Evolutionary conservation across 371 early-diverging fungal genomes (phyloP).

Genomic region (Mucor indicus): DNA sequence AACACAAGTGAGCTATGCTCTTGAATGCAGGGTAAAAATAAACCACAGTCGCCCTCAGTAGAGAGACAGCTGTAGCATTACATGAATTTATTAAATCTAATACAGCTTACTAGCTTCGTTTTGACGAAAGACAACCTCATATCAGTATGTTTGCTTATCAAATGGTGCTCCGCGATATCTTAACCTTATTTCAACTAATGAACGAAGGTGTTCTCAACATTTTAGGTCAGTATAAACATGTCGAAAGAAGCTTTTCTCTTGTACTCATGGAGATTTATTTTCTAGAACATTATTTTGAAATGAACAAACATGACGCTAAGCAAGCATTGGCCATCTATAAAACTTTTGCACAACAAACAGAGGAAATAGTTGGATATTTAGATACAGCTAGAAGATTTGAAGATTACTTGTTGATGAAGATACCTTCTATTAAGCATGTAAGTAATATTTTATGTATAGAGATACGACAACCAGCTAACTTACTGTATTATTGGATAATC

Average conservation of each 20-base stretch:
- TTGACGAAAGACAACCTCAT: slow-evolving; percentile 82
- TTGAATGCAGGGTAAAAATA: slow-evolving; percentile 83
- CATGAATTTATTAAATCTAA: too few relatives aligned
- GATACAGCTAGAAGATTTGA: slow-evolving; percentile 72
- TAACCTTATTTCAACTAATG: slow-evolving; percentile 82
- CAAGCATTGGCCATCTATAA: slow-evolving; percentile 83
- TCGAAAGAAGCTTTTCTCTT: too few relatives aligned
- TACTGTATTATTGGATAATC: too few relatives aligned
- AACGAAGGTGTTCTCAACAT: slow-evolving; percentile 92
- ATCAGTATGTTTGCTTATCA: slow-evolving; percentile 83
- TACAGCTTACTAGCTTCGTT: slow-evolving; percentile 57
- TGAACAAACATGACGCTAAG: slow-evolving; percentile 74
- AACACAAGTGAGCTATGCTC: slow-evolving; percentile 71
- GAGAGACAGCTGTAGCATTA: too few relatives aligned
- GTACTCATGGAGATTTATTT: too few relatives aligned
- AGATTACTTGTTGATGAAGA: slow-evolving; percentile 66
- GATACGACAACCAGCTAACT: too few relatives aligned
- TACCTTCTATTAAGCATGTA: slow-evolving; percentile 85
- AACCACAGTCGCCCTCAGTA: too few relatives aligned
- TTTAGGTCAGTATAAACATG: slow-evolving; percentile 70
- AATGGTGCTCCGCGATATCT: slow-evolving; percentile 80
- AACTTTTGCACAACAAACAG: slow-evolving; percentile 80
- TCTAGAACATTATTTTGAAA: slow-evolving; percentile 80
- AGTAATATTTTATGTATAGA: too few relatives aligned
- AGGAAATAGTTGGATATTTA: slow-evolving; percentile 75